Percentiles rank a stretch among this genome's conserved stretches.
phyloP scores from a whole-genome alignment of 225 moss, liverwort and hornwort genomes.

The Pleurozium schreberi region DNA sequence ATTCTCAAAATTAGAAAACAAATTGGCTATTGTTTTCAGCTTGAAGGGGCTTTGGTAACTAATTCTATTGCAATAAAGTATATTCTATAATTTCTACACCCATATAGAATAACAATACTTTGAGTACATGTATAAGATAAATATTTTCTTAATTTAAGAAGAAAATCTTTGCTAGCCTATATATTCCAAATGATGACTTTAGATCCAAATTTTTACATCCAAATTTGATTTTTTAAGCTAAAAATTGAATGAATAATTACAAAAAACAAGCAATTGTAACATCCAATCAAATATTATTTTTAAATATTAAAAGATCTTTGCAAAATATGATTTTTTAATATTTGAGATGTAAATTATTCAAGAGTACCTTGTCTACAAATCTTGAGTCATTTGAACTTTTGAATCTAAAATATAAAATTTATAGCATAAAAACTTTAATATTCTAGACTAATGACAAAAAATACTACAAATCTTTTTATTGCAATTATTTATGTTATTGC shows the following conservation, averaged over 20 bases:
- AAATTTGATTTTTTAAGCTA: not conserved
- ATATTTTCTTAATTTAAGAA: not conserved
- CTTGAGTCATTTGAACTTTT: not conserved
- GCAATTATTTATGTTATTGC: not conserved
- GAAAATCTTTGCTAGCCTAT: not conserved
- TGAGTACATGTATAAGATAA: not conserved
- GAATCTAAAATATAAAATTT: too few species aligned
- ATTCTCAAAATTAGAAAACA: not conserved
- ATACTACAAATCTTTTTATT: not conserved
- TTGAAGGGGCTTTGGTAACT: not conserved
- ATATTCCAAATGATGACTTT: not conserved
- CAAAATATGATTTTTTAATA: not conserved
- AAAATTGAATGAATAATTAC: not conserved
- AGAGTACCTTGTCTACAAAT: too few species aligned
- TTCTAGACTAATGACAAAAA: accelerated
- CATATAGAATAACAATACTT: not conserved
- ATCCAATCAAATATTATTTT: too few species aligned
- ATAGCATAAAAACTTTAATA: not conserved
- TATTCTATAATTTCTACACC: not conserved
- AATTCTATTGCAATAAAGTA: not conserved
- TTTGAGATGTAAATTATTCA: not conserved
- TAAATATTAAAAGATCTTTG: not conserved
- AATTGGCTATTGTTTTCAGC: not conserved
- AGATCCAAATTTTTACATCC: not conserved
- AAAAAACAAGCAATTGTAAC: not conserved